A percentile compares a stretch with the other conserved stretches of the same genome.
Conservation (phyloP, 1,284 basidiomycete species). For the Athelia sp. region DNA sequence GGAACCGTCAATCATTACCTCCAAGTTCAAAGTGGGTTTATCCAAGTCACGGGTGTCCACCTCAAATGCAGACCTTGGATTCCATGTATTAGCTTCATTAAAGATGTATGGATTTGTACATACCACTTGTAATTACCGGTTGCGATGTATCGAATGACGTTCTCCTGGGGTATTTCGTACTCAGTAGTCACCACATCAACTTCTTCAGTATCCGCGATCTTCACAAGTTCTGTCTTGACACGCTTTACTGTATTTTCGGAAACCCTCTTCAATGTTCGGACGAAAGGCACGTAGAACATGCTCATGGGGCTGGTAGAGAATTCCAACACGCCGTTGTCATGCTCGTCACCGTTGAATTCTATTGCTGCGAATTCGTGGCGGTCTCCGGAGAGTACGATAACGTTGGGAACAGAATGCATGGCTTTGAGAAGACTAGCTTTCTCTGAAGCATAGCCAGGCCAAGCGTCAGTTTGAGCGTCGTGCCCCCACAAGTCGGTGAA, state of each 20-base stretch:
- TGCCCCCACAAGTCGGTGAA: conserved; percentile 75
- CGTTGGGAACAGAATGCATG: conserved; percentile 69
- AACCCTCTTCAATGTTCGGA: conserved; percentile 40
- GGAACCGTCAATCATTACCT: conserved; percentile 64
- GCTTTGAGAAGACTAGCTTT: conserved; percentile 52
- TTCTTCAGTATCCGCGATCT: conserved; percentile 19
- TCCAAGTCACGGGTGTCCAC: conserved; percentile 62
- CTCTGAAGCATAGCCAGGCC: conserved; percentile 68
- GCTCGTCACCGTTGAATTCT: conserved; percentile 45
- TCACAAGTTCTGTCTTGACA: conserved; percentile 16
- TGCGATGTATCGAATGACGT: conserved; percentile 60
- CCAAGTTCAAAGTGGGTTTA: conserved; percentile 50
- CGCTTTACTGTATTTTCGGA: conserved; percentile 38
- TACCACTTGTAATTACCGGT: conserved; percentile 64
- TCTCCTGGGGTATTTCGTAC: conserved; percentile 51
- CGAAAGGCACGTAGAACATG: conserved; percentile 68
- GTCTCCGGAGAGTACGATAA: conserved; percentile 66
- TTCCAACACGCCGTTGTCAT: conserved; percentile 41
- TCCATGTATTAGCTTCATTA: not conserved
- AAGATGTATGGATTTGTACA: conserved; percentile 8
- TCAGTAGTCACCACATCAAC: conserved; percentile 16
- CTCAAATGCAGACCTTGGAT: conserved; percentile 60
- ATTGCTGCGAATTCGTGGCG: conserved; percentile 80
- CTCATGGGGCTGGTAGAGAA: conserved; percentile 65
- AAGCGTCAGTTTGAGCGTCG: conserved; percentile 65